phyloP scores from a whole-genome alignment of 2,329 filamentous ascomycete genomes.

The Ascochyta rabiei region DNA sequence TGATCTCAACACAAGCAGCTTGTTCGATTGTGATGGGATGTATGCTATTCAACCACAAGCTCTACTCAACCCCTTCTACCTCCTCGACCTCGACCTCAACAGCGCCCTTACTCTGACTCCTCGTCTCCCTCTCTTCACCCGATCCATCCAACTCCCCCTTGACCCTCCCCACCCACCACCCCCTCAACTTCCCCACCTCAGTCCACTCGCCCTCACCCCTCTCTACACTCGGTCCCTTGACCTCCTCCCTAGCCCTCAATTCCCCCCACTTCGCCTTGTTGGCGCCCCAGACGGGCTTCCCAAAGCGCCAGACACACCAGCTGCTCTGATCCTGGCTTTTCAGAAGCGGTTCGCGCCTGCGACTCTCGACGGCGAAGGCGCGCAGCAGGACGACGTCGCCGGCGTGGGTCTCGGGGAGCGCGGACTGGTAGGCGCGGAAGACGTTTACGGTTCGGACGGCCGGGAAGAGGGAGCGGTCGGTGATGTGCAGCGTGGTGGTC shows the following conservation, averaged over 20 bases:
- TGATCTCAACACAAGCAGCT: constrained; percentile 21
- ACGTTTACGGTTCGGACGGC: constrained; percentile 45
- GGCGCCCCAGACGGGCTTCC: constrained; percentile 35
- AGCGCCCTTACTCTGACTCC: neutral
- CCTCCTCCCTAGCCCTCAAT: constrained; percentile 47
- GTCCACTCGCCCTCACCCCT: constrained; percentile 53
- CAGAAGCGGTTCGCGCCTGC: constrained; percentile 44
- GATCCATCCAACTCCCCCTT: constrained; percentile 24
- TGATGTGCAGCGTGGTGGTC: constrained; percentile 50
- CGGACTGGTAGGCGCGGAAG: constrained; percentile 52
- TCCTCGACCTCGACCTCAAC: neutral
- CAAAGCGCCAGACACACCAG: constrained; percentile 57
- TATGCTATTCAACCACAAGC: neutral
- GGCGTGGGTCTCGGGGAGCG: constrained; percentile 48
- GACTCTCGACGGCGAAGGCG: constrained; percentile 51
- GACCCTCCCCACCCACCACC: constrained; percentile 45
- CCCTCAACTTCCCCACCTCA: constrained; percentile 48
- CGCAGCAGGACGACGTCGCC: constrained; percentile 56
- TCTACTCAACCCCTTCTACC: neutral
- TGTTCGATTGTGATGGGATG: neutral
- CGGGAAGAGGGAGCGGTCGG: constrained; percentile 45
- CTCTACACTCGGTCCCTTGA: constrained; percentile 55
- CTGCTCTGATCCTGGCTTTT: constrained; percentile 51
- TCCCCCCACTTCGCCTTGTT: constrained; percentile 38
- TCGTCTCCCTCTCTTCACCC: constrained; percentile 2